These are phyloP conservation scores for Teratosphaeria destructans DNA, from an alignment of 2,329 filamentous ascomycete species.

Conservation along the genomic window DNA sequence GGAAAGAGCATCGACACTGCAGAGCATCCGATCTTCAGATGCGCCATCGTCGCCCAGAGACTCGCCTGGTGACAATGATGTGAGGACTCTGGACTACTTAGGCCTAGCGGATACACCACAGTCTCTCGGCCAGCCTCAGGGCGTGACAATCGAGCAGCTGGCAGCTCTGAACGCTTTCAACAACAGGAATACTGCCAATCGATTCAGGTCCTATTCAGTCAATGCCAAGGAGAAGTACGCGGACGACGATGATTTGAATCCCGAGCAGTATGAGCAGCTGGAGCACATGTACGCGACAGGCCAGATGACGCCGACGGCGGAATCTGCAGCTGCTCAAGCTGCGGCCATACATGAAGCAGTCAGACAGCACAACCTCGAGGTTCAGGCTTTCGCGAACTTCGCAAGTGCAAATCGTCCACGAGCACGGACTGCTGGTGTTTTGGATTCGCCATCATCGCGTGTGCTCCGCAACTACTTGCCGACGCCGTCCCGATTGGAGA, in stretches of 20 bases:
- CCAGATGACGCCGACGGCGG: slow-evolving; percentile 48
- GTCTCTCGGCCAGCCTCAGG: slow-evolving; percentile 44
- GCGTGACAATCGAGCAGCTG: slow-evolving; percentile 58
- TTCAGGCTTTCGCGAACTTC: slow-evolving; percentile 83
- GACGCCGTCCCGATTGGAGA: slow-evolving; percentile 65
- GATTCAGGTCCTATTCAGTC: slow-evolving; percentile 94
- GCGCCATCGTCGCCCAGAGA: slow-evolving; percentile 80
- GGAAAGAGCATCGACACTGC: slow-evolving; percentile 76
- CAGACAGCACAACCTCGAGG: slow-evolving; percentile 82
- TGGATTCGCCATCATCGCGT: slow-evolving; percentile 63
- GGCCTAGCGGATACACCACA: slow-evolving; percentile 90
- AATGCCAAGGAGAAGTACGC: slow-evolving; percentile 98
- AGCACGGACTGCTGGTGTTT: slow-evolving; percentile 80
- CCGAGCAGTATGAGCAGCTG: slow-evolving; percentile 40
- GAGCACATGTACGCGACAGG: slow-evolving; percentile 47
- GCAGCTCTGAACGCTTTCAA: slow-evolving; percentile 67
- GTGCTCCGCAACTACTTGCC: slow-evolving; percentile 62
- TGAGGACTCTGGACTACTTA: slow-evolving; percentile 89
- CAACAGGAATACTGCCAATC: slow-evolving; percentile 61
- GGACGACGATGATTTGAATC: slow-evolving; percentile 60
- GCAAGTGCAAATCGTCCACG: slow-evolving; percentile 73
- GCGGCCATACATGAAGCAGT: slow-evolving; percentile 60
- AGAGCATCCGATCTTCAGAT: slow-evolving; percentile 80
- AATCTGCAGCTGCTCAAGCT: slow-evolving; percentile 46
- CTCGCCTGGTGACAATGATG: slow-evolving; percentile 74